Evolutionary conservation across 2,329 filamentous ascomycete genomes (phyloP).

Genomic region (Colletotrichum ledebouriae): DNA sequence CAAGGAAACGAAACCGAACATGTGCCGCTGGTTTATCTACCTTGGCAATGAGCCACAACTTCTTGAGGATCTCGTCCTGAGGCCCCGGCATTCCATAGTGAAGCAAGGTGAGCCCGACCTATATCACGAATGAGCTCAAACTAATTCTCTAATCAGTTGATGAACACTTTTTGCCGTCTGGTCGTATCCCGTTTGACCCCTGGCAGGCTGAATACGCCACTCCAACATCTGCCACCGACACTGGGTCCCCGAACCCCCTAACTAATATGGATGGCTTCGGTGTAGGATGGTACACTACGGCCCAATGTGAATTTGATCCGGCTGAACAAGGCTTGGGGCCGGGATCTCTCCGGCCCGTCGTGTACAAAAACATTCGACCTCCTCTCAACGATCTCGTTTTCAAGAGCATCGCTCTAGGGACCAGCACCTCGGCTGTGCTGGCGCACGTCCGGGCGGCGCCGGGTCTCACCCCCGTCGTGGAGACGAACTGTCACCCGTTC

Average conservation of each 20-base stretch:
- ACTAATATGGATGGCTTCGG: constrained; percentile 40
- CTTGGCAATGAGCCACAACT: constrained; percentile 35
- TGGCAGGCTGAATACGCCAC: constrained; percentile 15
- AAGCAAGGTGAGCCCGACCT: constrained; percentile 21
- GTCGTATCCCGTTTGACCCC: constrained; percentile 14
- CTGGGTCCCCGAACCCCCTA: constrained; percentile 27
- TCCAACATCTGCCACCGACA: constrained; percentile 27
- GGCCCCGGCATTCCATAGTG: constrained; percentile 33
- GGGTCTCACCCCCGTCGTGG: constrained; percentile 29
- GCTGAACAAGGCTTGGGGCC: not conserved
- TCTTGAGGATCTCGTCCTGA: constrained; percentile 30
- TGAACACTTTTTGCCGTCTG: constrained; percentile 29
- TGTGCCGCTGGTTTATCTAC: constrained; percentile 39
- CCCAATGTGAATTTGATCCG: constrained; percentile 27
- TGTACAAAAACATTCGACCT: constrained; percentile 33
- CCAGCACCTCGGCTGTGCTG: constrained; percentile 28
- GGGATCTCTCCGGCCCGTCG: constrained; percentile 25
- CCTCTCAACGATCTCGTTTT: constrained; percentile 38
- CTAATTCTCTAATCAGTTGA: constrained; percentile 17
- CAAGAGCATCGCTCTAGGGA: constrained; percentile 31
- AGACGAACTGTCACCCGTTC: constrained; percentile 39
- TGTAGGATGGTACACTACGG: constrained; percentile 25
- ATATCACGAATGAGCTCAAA: too few relatives aligned
- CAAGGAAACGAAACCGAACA: not conserved
- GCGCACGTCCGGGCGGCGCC: constrained; percentile 34